Evolutionary conservation across 2,329 filamentous ascomycete genomes (phyloP).

Genomic region (Alternaria tenuissima): DNA sequence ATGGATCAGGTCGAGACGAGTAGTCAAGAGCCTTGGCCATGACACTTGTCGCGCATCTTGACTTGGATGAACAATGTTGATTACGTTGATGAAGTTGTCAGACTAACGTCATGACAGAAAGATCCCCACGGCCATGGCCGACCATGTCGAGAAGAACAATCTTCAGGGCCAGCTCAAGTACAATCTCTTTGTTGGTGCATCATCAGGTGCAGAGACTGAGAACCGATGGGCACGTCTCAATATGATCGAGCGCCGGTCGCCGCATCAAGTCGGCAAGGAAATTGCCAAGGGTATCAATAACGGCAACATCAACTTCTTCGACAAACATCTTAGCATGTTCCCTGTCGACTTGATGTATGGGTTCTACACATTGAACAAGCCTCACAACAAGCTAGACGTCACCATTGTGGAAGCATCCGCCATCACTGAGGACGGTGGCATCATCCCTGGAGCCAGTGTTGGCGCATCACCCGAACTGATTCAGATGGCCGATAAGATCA

Average conservation of each 20-base stretch:
- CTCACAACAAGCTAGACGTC: conserved; percentile 78
- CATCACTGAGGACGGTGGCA: conserved; percentile 87
- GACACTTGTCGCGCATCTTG: conserved; percentile 7
- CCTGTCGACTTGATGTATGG: conserved; percentile 82
- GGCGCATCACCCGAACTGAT: conserved; percentile 86
- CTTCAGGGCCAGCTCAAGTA: conserved; percentile 86
- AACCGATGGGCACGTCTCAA: conserved; percentile 88
- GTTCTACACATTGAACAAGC: conserved; percentile 83
- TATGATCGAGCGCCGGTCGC: conserved; percentile 86
- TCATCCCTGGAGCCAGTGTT: conserved; percentile 85
- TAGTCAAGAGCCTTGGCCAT: conserved; percentile 7
- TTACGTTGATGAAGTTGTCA: background rate
- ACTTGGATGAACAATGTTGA: background rate
- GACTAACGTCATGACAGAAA: conserved; percentile 62
- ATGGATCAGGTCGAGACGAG: conserved; percentile 15
- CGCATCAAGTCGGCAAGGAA: conserved; percentile 89
- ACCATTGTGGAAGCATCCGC: conserved; percentile 86
- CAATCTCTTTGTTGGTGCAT: conserved; percentile 88
- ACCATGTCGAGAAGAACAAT: conserved; percentile 87
- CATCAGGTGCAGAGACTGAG: conserved; percentile 87
- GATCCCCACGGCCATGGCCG: conserved; percentile 82
- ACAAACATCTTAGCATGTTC: conserved; percentile 95
- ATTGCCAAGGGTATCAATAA: conserved; percentile 92
- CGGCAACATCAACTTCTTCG: conserved; percentile 89
- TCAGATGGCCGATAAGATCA: conserved; percentile 91